Evolutionary conservation across 2,329 filamentous ascomycete genomes (phyloP), one percentile per base, ranked within the genome.

Genomic region (Coniella lustricola): DNA sequence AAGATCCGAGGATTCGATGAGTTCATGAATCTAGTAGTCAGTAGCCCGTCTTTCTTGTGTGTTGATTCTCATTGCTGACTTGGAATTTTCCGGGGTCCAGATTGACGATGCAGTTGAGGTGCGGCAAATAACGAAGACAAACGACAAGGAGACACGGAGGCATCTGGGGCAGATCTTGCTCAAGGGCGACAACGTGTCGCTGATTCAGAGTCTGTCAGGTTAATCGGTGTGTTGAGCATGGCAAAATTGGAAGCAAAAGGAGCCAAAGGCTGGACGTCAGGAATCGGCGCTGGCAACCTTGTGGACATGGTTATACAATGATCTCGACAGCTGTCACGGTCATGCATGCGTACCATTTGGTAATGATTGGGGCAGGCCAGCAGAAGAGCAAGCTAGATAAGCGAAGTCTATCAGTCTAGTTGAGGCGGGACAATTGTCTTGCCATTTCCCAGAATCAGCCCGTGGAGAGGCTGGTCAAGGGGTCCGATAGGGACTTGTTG

Each of bases 1-100:
- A 95, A 91, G 72, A 95, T 98, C 57, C 81, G 93, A 62, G 90
- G 93, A 13, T 98, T 98, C 58, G 93, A 98, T 66, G 93, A 98
- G 69, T 98, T 97, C 72, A 96, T 98, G 90, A 98, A 98, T 72
- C 75, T 98, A 43, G 93, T 53, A 32, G 47, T 49, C 8, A 41
- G 47, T 45, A 12, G 16, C 22, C 16, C 12, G 8, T 3, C 34
- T 21, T 13, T 14, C n/a, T n/a, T 31, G 29, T 18, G 1, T 4
- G 12, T 45, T 20, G 2, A 7, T 5, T 10, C 25, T 29, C 5
- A 29, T 25, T 3, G 36, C 47, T 49, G n/a, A 49, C 36, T 10
- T 5, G 5, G 25, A 29, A 9, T 2, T 33, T 10, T 1, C 3
- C 12, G 8, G 29, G 21, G 35, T 14, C 17, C 36, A 49, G 25